Base-by-base conservation (phyloP, 2,329 filamentous ascomycete genomes). In the Bisporella sp. region DNA sequence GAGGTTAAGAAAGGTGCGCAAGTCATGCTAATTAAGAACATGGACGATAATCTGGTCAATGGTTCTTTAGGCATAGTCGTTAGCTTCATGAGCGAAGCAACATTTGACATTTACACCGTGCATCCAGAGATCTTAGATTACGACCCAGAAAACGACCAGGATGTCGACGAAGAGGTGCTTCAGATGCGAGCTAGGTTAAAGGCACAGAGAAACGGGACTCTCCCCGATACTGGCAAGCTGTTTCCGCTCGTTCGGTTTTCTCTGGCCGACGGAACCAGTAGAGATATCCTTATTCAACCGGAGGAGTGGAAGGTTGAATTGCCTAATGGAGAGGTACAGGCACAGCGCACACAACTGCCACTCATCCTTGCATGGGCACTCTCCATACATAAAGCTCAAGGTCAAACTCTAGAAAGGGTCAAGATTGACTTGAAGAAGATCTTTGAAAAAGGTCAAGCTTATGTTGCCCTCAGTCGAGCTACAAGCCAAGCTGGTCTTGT, bases 1-100 rank as follows among this genome's bases (percentile, higher is more conserved):
- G 81, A 87, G 33, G 71, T 99, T 31, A 97, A 96, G 68, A 85
- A 93, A 55, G 89, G 90, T 7, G 89, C 93, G 0, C 95, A 99
- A 65, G 95, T 99, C 42, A 99, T 99, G 93, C 74, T 99, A n/a
- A 96, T 99, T 75, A 99, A 99, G 69, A 99, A 99, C 61, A 85
- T 97, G 71, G 93, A 99, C 63, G 89, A 96, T 39, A 84, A 81
- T 0, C 77, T 99, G 0, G 93, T 97, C 59, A 99, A 99, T 64
- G 93, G 93, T 4, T 95, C 92, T 0, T 75, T 99, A 7, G 93
- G 93, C 29, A 91, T 87, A 54, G 86, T 99, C 4, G 77, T 85
- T 9, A 81, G 78, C 5, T 95, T 96, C 68, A 91, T 90, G 84
- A 81, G 76, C 47, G 80, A 85, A 57, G 71, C 73, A 41, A 78